Base-by-base conservation (phyloP, 78 protist species). In the Pelomyxa schiedti region DNA sequence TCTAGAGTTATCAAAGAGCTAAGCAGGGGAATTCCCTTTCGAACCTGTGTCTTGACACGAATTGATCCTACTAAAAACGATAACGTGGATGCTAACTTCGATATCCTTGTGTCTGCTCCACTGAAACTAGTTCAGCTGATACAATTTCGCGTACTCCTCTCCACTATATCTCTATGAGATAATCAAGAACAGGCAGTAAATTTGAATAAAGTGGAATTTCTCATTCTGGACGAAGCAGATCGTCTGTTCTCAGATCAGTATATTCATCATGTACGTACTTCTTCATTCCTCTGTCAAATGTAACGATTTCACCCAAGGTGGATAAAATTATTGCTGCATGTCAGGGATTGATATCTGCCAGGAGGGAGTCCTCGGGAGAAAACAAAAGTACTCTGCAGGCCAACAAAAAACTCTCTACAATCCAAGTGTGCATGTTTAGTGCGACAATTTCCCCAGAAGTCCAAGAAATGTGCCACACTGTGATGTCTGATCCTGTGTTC, bases 181-280 rank as follows among this genome's bases (percentile, higher is more conserved):
- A n/a, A n/a, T n/a, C n/a, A n/a, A n/a, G n/a, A n/a, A n/a, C n/a
- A n/a, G n/a, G n/a, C n/a, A n/a, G n/a, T n/a, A n/a, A 47, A 47
- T 36, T 74, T 83, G 42, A 69, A 72, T 37, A 78, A 40, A 22
- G 90, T 87, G 32, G 83, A 81, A 78, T 39, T 67, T 76, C 77
- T 93, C 30, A 87, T 91, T 38, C 66, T 91, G 43, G 97, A 93
- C 65, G 97, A 93, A 74, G 97, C 92, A 30, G 97, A 93, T 72
- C 47, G 41, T 66, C 86, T 93, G 40, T 83, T 92, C 53, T 91
- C 80, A 53, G 35, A 52, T 4, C 83, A 86, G 35, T 92, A 88
- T 47, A 28, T 81, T 3, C 82, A 79, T 67, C 96, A 92, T n/a
- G n/a, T n/a, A n/a, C n/a, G n/a, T n/a, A n/a, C n/a, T n/a, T n/a